A percentile compares a stretch with the other conserved stretches of the same genome.
Conservation (phyloP, 306 rosid genomes). For the Rubus parviflorus region DNA sequence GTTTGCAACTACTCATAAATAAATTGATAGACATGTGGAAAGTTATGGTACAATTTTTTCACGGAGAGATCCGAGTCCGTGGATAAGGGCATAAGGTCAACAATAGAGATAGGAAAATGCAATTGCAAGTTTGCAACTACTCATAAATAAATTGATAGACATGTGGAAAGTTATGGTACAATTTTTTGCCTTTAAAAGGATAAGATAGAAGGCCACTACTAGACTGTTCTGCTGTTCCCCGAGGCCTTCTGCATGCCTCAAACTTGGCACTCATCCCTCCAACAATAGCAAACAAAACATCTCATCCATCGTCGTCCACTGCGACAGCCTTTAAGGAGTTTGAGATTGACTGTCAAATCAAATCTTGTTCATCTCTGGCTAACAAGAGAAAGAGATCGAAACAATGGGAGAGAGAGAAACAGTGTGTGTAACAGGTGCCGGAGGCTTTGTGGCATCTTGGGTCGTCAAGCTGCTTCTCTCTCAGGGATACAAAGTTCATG, state of each 20-base stretch:
- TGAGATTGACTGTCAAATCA: not conserved
- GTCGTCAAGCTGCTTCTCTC: not conserved
- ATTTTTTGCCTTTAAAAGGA: too few species aligned
- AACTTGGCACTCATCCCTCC: not conserved
- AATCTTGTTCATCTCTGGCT: not conserved
- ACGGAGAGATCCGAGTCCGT: too few species aligned
- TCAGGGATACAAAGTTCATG: not conserved
- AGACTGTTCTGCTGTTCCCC: too few species aligned
- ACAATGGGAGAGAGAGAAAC: not conserved
- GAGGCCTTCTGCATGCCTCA: not conserved
- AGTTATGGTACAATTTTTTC: too few species aligned
- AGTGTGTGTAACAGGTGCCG: not conserved
- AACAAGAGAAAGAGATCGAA: not conserved
- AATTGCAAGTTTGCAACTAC: too few species aligned
- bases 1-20: too few species aligned
- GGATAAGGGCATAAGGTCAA: too few species aligned
- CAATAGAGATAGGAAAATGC: too few species aligned
- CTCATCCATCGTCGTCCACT: not conserved
- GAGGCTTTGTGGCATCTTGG: conserved; percentile 3
- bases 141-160: too few species aligned
- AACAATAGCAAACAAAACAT: not conserved
- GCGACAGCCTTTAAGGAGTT: not conserved
- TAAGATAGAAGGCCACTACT: too few species aligned
- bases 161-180: too few species aligned
- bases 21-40: too few species aligned